Evolutionary conservation across 129 eudicot species (phyloP), one percentile per base, ranked within the genome.

Genomic region (carrot (Daucus carota)): DNA sequence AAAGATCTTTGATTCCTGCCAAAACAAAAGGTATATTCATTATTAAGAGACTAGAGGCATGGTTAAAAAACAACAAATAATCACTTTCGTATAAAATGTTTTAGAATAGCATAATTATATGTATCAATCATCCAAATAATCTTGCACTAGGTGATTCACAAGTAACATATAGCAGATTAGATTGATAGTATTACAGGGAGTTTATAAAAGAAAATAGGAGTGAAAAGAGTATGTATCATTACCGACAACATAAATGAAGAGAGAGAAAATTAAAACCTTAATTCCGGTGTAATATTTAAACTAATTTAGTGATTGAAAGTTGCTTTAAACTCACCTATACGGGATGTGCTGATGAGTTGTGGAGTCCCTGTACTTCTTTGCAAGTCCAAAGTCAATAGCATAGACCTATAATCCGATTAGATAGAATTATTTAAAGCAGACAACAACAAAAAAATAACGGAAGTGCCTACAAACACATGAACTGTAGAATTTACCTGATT

Each of bases 311-410:
- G 1, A 50, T 38, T 22, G 9, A 43, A 33, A 40, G 24, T 69
- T 72, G 38, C 73, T 52, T 63, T 12, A 28, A 45, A 38, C 85
- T 80, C 68, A 91, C 99, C 99, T 94, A 62, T 94, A 94, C 48
- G 99, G 99, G 76, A 94, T 94, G 77, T 94, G 98, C 75, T 85
- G 89, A 85, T 94, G 99, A 31, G 93, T 94, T 50, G 96, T 70
- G 63, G 97, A 89, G 86, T 94, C 99, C 81, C 96, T 89, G 82
- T 91, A 94, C 86, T 91, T 94, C 92, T 94, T 94, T 42, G 99
- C 99, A 79, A 94, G 89, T 80, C 99, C 99, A 83, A 94, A 94
- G 76, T 94, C 99, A 78, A 94, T 94, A 73, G 85, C 85, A 75
- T 94, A 94, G 54, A 94, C 99, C 99, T 94, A 72, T 65, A 81